Evolutionary conservation across 1,284 basidiomycete species (phyloP).

Genomic region (Trichosporon coremiiforme): DNA sequence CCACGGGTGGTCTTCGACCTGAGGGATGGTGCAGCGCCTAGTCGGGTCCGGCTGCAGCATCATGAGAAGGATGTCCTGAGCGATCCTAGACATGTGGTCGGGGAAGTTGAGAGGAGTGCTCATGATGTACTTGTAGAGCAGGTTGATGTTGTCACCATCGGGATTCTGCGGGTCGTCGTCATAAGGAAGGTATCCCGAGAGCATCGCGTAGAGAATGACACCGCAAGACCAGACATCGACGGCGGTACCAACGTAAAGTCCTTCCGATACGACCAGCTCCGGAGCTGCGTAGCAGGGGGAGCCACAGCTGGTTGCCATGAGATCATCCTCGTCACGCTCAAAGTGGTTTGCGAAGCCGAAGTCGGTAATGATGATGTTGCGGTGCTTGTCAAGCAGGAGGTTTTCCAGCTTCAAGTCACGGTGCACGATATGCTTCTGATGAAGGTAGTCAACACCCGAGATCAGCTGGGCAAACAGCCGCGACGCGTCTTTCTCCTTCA

Average conservation of each 20-base stretch:
- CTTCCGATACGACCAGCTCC: slow-evolving; percentile 98
- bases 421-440: slow-evolving; percentile 98
- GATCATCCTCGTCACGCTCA: slow-evolving; percentile 83
- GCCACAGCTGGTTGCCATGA: slow-evolving; percentile 98
- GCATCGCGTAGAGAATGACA: slow-evolving; percentile 99
- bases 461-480: slow-evolving; percentile 98
- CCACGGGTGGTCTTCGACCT: slow-evolving; percentile 84
- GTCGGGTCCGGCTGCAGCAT: slow-evolving; percentile 86
- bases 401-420: slow-evolving; percentile 99
- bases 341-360: slow-evolving; percentile 99
- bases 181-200: slow-evolving; percentile 98
- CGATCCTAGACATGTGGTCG: slow-evolving; percentile 81
- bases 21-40: slow-evolving; percentile 70
- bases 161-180: slow-evolving; percentile 99
- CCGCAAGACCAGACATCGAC: slow-evolving; percentile 99
- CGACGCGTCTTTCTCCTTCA: slow-evolving; percentile 91
- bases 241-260: slow-evolving; percentile 95
- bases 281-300: slow-evolving; percentile 98
- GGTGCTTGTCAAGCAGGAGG: slow-evolving; percentile 90
- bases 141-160: slow-evolving; percentile 98
- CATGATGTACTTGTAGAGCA: slow-evolving; percentile 99
- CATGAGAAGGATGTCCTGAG: slow-evolving; percentile 70
- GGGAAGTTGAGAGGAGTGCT: slow-evolving; percentile 93
- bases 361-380: slow-evolving; percentile 99
- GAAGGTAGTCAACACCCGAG: slow-evolving; percentile 98